Base-by-base conservation (phyloP, 768 basidiomycete species). In the Leccinum aurantiacum region DNA sequence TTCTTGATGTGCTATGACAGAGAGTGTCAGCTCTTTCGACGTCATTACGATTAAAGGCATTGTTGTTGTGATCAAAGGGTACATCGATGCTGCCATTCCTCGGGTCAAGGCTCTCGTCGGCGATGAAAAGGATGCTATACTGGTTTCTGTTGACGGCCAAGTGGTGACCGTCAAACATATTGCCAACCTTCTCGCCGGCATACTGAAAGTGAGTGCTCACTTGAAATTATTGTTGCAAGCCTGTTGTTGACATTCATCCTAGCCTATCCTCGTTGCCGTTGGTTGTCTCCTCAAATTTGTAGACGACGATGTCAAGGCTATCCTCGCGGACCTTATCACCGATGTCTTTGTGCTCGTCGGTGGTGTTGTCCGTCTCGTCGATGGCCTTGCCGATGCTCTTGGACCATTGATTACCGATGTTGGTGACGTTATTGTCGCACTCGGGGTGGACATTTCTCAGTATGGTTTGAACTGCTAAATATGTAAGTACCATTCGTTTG, bases 201-300 rank as follows among this genome's bases (percentile, higher is more conserved):
- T 69, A 24, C 9, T 75, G 6, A 53, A 44, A 17, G 73, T 76
- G 44, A 29, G 68, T 65, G 3, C 37, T 10, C 25, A 13, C 24
- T 1, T n/a, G 6, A 5, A 19, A 24, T 13, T 24, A n/a, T 17
- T 1, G 19, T 49, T 4, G n/a, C 11, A 38, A 41, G 8, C 1
- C 22, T 6, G 3, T 52, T 58, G 9, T 52, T 58, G 7, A 62
- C 7, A 27, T 29, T 17, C 10, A 10, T 47, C 4, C 9, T 46
- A 76, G 74, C 29, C 67, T 10, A 47, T 75, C 59, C 67, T 78
- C 62, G 53, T 41, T 22, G 73, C 71, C 15, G 56, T 71, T 53
- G 61, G 67, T 5, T 53, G 57, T 19, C 60, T 73, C 53, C 58
- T 77, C n/a, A 10, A 53, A 1, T 17, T n/a, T 19, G 1, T 41